These are phyloP conservation scores for Chlorophyllum brunneum DNA, from an alignment of 768 basidiomycete species.

Conservation along the genomic window DNA sequence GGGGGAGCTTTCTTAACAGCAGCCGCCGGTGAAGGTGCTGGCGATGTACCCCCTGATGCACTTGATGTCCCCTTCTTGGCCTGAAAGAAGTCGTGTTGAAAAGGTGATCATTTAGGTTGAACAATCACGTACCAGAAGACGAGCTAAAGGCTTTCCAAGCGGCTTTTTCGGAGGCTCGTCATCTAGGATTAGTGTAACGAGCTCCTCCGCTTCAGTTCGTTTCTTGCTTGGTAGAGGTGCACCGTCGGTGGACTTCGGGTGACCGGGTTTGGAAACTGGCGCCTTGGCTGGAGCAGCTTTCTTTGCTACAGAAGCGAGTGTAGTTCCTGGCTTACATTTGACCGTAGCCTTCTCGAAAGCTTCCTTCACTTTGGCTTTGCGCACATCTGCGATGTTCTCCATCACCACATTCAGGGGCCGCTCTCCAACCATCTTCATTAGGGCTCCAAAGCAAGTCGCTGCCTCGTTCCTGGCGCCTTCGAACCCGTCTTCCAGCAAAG, in stretches of 20 bases:
- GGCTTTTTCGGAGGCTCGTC: constrained; percentile 38
- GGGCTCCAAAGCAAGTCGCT: constrained; percentile 79
- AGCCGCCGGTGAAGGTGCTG: constrained; percentile 24
- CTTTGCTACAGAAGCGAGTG: constrained; percentile 38
- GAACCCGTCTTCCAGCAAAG: constrained; percentile 80
- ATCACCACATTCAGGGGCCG: constrained; percentile 82
- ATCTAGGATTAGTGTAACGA: constrained; percentile 13
- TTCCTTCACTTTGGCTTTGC: constrained; percentile 92
- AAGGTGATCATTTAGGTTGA: neutral
- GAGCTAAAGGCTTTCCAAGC: constrained; percentile 46
- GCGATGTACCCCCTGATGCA: constrained; percentile 26
- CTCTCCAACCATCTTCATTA: constrained; percentile 98
- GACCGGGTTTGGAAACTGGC: constrained; percentile 26
- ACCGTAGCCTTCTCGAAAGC: constrained; percentile 90
- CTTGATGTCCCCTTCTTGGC: constrained; percentile 47
- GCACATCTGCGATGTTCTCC: constrained; percentile 80
- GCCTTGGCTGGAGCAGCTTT: constrained; percentile 21
- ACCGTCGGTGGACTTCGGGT: too few species aligned
- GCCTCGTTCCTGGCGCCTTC: constrained; percentile 89
- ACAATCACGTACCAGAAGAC: constrained; percentile 20
- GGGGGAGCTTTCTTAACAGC: constrained; percentile 21
- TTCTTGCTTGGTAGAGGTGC: constrained; percentile 37
- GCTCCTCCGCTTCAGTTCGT: constrained; percentile 26
- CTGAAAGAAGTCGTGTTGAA: constrained; percentile 21
- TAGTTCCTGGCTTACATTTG: constrained; percentile 71